A percentile compares a stretch with the other conserved stretches of the same genome.
phyloP scores from a whole-genome alignment of 2,329 filamentous ascomycete genomes.

The Colletotrichum sp. region DNA sequence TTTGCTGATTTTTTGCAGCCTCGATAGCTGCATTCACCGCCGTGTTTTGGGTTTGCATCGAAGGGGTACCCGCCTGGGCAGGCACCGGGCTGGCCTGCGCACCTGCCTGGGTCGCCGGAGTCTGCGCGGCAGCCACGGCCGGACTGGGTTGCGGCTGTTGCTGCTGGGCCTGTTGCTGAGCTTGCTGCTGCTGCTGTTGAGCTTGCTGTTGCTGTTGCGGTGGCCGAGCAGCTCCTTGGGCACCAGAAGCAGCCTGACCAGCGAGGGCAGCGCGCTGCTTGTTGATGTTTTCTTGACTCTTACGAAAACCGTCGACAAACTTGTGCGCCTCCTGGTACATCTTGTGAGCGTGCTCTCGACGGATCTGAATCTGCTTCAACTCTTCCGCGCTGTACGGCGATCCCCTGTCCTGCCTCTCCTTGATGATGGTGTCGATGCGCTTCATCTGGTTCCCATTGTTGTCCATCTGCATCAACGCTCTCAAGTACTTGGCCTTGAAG shows the following conservation, averaged over 20 bases:
- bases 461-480: constrained; percentile 57
- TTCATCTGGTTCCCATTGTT: constrained; percentile 43
- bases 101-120: constrained; percentile 29
- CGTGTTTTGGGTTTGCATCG: constrained; percentile 29
- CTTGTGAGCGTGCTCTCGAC: constrained; percentile 50
- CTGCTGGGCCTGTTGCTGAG: constrained; percentile 28
- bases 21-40: constrained; percentile 50
- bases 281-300: constrained; percentile 44
- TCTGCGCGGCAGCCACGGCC: constrained; percentile 8
- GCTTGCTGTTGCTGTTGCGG: constrained; percentile 25
- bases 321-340: constrained; percentile 50
- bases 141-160: constrained; percentile 28
- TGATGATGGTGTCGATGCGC: constrained; percentile 46
- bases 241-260: constrained; percentile 25
- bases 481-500: constrained; percentile 50
- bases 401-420: constrained; percentile 47
- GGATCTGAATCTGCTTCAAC: constrained; percentile 46
- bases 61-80: background rate
- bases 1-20: constrained; percentile 49
- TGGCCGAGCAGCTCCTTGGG: background rate
- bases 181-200: constrained; percentile 24
- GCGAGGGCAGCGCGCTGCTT: constrained; percentile 24
- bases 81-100: constrained; percentile 16
- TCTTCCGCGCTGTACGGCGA: constrained; percentile 53
- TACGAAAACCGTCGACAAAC: constrained; percentile 53